phyloP scores from a whole-genome alignment of 768 basidiomycete genomes.

The Floccularia luteovirens region DNA sequence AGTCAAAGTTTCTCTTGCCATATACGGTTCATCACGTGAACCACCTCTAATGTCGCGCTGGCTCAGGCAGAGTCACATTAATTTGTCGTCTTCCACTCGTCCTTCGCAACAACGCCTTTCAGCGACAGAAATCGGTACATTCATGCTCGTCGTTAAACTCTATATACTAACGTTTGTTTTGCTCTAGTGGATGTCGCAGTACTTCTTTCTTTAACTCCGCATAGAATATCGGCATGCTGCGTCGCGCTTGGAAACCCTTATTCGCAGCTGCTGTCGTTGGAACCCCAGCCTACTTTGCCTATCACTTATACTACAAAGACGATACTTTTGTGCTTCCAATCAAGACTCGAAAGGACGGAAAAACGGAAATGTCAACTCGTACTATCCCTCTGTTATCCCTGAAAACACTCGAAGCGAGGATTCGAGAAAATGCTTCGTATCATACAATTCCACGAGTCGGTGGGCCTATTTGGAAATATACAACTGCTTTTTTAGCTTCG shows the following conservation, averaged over 20 bases:
- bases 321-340: constrained; percentile 57
- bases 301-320: constrained; percentile 31
- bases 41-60: too few species aligned
- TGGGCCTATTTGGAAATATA: constrained; percentile 64
- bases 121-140: too few species aligned
- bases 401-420: constrained; percentile 44
- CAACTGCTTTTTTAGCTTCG: constrained; percentile 72
- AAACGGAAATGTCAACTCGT: constrained; percentile 42
- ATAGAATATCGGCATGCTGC: constrained; percentile 37
- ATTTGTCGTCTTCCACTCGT: too few species aligned
- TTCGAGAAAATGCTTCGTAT: constrained; percentile 44
- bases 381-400: constrained; percentile 51
- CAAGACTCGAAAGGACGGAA: constrained; percentile 53
- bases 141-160: too few species aligned
- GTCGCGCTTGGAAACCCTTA: constrained; percentile 62
- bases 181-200: too few species aligned
- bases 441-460: constrained; percentile 39
- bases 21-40: too few species aligned
- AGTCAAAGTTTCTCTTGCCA: too few species aligned
- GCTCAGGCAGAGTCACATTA: too few species aligned
- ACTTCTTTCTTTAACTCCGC: too few species aligned
- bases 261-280: constrained; percentile 49
- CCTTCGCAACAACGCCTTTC: too few species aligned
- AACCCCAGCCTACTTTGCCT: constrained; percentile 49
- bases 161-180: too few species aligned